Conservation (phyloP, 208 protist species). For the Vickermania spadyakhi region DNA sequence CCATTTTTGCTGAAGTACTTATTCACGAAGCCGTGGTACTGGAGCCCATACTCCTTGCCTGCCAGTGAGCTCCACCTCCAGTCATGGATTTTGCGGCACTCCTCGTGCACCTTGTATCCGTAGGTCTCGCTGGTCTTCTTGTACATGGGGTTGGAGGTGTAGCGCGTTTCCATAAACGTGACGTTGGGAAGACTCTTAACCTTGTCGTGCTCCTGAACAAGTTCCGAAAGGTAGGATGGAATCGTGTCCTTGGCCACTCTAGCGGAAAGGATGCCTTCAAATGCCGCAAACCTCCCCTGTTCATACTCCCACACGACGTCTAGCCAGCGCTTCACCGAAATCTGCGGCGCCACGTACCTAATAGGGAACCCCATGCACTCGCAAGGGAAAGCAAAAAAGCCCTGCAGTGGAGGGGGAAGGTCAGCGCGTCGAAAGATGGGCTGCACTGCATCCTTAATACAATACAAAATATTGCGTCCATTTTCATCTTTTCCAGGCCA, state of each 20-base stretch:
- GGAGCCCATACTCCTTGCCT: constrained; percentile 63
- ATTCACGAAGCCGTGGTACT: constrained; percentile 56
- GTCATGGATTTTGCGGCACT: constrained; percentile 42
- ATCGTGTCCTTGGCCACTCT: constrained; percentile 49
- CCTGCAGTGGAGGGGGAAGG: constrained; percentile 63
- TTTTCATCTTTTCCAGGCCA: constrained; percentile 30
- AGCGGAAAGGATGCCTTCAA: constrained; percentile 58
- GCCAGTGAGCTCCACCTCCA: constrained; percentile 56
- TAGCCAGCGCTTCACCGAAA: constrained; percentile 58
- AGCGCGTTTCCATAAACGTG: constrained; percentile 17
- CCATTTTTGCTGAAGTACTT: constrained; percentile 48
- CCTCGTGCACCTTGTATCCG: constrained; percentile 44
- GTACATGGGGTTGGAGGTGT: constrained; percentile 63
- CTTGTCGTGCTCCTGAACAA: constrained; percentile 40
- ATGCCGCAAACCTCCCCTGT: constrained; percentile 45
- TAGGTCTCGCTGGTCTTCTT: constrained; percentile 63
- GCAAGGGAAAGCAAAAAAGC: constrained; percentile 72
- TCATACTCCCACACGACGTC: constrained; percentile 83
- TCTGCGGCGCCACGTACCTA: constrained; percentile 36
- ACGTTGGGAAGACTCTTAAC: constrained; percentile 8
- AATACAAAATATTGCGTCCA: constrained; percentile 31
- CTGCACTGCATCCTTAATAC: constrained; percentile 59
- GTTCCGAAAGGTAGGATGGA: constrained; percentile 38
- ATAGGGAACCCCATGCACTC: constrained; percentile 58
- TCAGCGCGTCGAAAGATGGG: constrained; percentile 70